Conservation (phyloP, 2,329 filamentous ascomycete species). For the Plenodomus tracheiphilus region DNA sequence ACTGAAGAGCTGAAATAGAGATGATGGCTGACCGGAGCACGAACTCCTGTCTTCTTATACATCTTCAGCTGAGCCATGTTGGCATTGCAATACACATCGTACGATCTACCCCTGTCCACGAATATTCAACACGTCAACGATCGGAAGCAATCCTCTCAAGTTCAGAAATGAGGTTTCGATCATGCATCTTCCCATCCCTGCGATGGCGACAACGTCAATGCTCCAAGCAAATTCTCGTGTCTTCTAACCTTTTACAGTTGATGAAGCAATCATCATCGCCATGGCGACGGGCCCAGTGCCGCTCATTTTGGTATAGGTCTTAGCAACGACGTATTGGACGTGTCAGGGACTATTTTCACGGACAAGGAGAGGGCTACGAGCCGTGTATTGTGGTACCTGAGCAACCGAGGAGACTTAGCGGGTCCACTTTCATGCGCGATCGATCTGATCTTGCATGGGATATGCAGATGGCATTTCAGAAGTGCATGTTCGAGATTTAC, state of each 20-base stretch:
- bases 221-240: neutral
- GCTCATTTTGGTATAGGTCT: neutral
- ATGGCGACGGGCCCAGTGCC: neutral
- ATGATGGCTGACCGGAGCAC: neutral
- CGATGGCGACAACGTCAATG: neutral
- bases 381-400: conserved; percentile 2
- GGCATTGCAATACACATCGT: neutral
- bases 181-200: neutral
- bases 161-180: neutral
- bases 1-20: neutral
- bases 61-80: neutral
- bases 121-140: conserved; percentile 10
- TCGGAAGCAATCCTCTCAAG: conserved; percentile 1
- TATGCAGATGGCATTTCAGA: neutral
- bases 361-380: neutral
- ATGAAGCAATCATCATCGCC: conserved; percentile 5
- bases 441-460: conserved; percentile 8
- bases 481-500: neutral
- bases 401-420: neutral
- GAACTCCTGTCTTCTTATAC: conserved; percentile 6
- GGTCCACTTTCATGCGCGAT: conserved; percentile 1
- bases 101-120: neutral
- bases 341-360: neutral
- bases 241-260: conserved; percentile 3
- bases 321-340: conserved; percentile 8